A percentile compares a stretch with the other conserved stretches of the same genome.
phyloP scores from a whole-genome alignment of 2,329 filamentous ascomycete species.

The Coniella vitis region DNA sequence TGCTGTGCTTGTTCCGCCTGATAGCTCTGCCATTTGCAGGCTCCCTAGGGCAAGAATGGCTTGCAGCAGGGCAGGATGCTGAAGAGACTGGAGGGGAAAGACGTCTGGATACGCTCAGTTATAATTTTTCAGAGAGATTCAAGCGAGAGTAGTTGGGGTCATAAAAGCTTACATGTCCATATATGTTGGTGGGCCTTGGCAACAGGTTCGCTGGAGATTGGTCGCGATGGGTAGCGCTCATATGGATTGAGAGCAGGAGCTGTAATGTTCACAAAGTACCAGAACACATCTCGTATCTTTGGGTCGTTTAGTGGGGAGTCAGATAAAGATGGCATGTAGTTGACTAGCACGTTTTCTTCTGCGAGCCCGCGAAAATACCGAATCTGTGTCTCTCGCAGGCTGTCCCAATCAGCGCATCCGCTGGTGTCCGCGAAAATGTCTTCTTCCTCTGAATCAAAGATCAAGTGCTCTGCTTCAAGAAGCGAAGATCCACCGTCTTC shows the following conservation, averaged over 20 bases:
- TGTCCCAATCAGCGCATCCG: constrained; percentile 19
- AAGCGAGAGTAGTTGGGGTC: not conserved
- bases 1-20: constrained; percentile 65
- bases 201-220: constrained; percentile 55
- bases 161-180: constrained; percentile 49
- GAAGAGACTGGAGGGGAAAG: constrained; percentile 75
- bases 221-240: constrained; percentile 68
- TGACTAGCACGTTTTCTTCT: constrained; percentile 48
- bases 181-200: constrained; percentile 58
- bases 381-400: constrained; percentile 38
- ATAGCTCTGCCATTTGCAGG: constrained; percentile 79
- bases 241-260: constrained; percentile 81
- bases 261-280: constrained; percentile 86
- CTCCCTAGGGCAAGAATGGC: constrained; percentile 83
- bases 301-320: constrained; percentile 73
- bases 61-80: constrained; percentile 80
- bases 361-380: constrained; percentile 44
- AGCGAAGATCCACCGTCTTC: constrained; percentile 39
- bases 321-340: constrained; percentile 58
- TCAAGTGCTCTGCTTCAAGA: constrained; percentile 55
- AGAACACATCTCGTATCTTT: constrained; percentile 76
- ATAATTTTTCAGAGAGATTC: not conserved
- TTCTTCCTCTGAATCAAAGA: constrained; percentile 56
- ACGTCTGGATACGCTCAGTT: constrained; percentile 51
- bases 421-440: constrained; percentile 30